Base-by-base conservation (phyloP, 2,329 filamentous ascomycete species). In the Escovopsis sp. region DNA sequence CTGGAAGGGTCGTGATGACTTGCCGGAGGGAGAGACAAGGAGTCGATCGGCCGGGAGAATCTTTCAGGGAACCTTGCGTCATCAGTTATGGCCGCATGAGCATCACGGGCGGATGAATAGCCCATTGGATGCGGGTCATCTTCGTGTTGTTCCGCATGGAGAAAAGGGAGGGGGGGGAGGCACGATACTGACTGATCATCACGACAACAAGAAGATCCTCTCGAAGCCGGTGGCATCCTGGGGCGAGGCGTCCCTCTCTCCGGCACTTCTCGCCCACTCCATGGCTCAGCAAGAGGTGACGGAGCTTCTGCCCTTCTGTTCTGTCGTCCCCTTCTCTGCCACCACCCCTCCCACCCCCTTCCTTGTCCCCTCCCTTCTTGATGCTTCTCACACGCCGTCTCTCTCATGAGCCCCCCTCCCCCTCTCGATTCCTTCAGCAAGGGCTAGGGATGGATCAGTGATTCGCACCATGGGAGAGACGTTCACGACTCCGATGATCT, bases 81-180 rank as follows among this genome's bases (percentile, higher is more conserved):
- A 18, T 26, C 11, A 15, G 15, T 15, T 15, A 15, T 15, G 15
- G 18, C 19, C 18, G 19, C 15, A 15, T 9, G 36, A 30, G 19
- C 11, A 32, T 32, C 12, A 32, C 19, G 10, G 19, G 38, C 39
- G 30, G 28, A 40, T 18, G 18, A 19, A 18, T 36, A 26, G 36
- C 38, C 42, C 40, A 41, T 38, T 46, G 44, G 42, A 43, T 44
- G 39, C 38, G 38, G 39, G 39, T 33, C 28, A 33, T 23, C 39
- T 34, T 32, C 39, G 26, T 26, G 12, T 39, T 39, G 41, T 41
- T 43, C 41, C 44, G 41, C 15, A 15, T 15, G 15, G 15, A 15
- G 15, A 15, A 15, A n/a, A n/a, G n/a, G n/a, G n/a, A n/a, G n/a
- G 15, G 15, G 26, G 30, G 36, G 36, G 33, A 41, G 42, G 38